Percentiles rank a stretch among this genome's conserved stretches.
Conservation (phyloP, 2,329 filamentous ascomycete species). For the Alternaria sp. region DNA sequence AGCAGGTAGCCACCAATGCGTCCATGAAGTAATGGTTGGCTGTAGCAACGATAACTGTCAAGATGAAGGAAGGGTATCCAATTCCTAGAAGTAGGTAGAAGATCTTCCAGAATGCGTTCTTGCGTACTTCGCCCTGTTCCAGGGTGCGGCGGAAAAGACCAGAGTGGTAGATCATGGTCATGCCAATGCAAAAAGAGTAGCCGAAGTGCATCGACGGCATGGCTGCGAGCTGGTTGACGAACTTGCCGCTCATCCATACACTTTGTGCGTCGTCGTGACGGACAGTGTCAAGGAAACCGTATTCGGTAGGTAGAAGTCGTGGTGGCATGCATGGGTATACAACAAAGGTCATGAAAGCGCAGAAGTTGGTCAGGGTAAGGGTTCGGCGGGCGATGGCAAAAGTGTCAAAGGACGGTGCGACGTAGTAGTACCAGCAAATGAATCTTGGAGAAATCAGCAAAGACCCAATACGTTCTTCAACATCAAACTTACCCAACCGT, state of each 20-base stretch:
- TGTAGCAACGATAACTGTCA: slow-evolving; percentile 67
- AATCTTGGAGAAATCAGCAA: slow-evolving; percentile 56
- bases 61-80: slow-evolving; percentile 62
- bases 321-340: slow-evolving; percentile 64
- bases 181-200: slow-evolving; percentile 63
- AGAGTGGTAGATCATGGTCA: slow-evolving; percentile 62
- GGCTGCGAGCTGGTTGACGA: slow-evolving; percentile 57
- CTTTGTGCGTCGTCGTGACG: slow-evolving; percentile 57
- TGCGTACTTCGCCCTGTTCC: slow-evolving; percentile 54
- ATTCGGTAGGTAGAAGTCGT: slow-evolving; percentile 55
- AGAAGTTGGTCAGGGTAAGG: slow-evolving; percentile 62
- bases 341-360: slow-evolving; percentile 62
- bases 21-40: slow-evolving; percentile 70
- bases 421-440: slow-evolving; percentile 70
- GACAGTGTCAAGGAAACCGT: slow-evolving; percentile 58
- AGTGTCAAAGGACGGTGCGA: slow-evolving; percentile 59
- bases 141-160: slow-evolving; percentile 55
- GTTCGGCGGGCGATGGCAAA: slow-evolving; percentile 56
- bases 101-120: slow-evolving; percentile 52
- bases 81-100: slow-evolving; percentile 59
- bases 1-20: slow-evolving; percentile 59
- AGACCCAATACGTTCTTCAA: background rate
- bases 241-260: slow-evolving; percentile 58
- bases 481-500: slow-evolving; percentile 61
- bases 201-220: slow-evolving; percentile 64